Conservation (phyloP, 1,284 basidiomycete genomes). For the Mycena citricolor region DNA sequence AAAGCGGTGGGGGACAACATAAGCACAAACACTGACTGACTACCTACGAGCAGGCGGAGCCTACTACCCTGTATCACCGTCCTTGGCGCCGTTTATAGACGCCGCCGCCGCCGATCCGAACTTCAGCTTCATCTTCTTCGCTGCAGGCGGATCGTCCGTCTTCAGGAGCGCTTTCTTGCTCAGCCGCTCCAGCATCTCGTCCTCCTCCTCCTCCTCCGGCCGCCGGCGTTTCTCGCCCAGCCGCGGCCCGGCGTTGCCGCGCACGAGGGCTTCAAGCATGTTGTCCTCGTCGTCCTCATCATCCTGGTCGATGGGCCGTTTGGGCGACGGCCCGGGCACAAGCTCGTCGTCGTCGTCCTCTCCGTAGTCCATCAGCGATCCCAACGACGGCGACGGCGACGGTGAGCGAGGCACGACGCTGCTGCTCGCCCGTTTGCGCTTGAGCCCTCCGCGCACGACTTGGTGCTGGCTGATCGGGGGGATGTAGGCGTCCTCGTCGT, state of each 20-base stretch:
- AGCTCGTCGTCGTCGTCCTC: constrained; percentile 56
- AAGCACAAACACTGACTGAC: not conserved
- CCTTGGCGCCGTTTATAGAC: constrained; percentile 68
- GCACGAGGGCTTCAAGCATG: constrained; percentile 52
- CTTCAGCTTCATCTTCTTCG: constrained; percentile 76
- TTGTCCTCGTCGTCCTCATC: constrained; percentile 58
- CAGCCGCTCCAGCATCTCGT: constrained; percentile 59
- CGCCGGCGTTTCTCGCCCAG: constrained; percentile 73
- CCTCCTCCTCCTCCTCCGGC: constrained; percentile 66
- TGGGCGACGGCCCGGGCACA: constrained; percentile 37
- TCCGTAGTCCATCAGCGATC: constrained; percentile 69
- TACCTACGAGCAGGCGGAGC: too few species aligned
- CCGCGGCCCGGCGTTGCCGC: constrained; percentile 34
- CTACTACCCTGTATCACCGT: constrained; percentile 68
- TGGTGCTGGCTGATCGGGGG: constrained; percentile 37
- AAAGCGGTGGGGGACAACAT: not conserved
- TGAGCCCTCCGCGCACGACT: constrained; percentile 42
- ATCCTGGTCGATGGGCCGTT: constrained; percentile 31
- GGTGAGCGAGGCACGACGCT: constrained; percentile 30
- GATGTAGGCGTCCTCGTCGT: constrained; percentile 63
- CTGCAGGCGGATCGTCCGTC: constrained; percentile 55
- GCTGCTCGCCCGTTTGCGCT: constrained; percentile 53
- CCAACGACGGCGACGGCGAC: constrained; percentile 50
- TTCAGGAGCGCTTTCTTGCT: constrained; percentile 54
- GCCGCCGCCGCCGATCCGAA: constrained; percentile 40